These are phyloP conservation scores for Sequoia sempervirens DNA, from an alignment of 75 land plant species.

Conservation along the genomic window DNA sequence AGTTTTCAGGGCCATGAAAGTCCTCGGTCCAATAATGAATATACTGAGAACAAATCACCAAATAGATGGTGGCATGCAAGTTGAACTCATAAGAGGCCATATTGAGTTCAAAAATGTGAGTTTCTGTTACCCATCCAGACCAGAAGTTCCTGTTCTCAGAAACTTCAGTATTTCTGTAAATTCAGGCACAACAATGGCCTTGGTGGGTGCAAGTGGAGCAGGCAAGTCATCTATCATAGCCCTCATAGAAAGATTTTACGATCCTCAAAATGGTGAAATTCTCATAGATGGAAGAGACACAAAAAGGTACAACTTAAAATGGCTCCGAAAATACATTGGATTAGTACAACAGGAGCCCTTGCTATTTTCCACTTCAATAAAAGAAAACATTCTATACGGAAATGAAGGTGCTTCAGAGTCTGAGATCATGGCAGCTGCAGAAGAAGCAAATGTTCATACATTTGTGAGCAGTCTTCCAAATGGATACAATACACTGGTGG, in stretches of 20 bases:
- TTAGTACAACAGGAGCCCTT: constrained; percentile 95
- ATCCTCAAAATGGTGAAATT: constrained; percentile 52
- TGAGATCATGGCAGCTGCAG: constrained; percentile 47
- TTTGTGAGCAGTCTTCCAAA: constrained; percentile 56
- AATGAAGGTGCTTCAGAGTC: constrained; percentile 34
- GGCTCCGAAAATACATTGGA: constrained; percentile 90
- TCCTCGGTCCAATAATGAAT: constrained; percentile 36
- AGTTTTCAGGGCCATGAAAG: constrained; percentile 30
- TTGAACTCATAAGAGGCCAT: constrained; percentile 23
- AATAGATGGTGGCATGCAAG: constrained; percentile 14
- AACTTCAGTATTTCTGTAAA: constrained; percentile 34
- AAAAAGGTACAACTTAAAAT: constrained; percentile 59
- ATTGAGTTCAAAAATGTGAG: constrained; percentile 43
- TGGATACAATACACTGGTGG: constrained; percentile 59
- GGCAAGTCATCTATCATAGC: constrained; percentile 51
- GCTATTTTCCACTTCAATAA: constrained; percentile 85
- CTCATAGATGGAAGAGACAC: constrained; percentile 55
- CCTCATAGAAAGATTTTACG: constrained; percentile 58
- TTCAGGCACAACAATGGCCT: constrained; percentile 44
- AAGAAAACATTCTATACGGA: constrained; percentile 75
- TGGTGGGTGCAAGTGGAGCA: constrained; percentile 58
- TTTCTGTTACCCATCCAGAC: constrained; percentile 66
- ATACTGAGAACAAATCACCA: constrained; percentile 39
- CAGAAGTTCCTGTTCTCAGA: constrained; percentile 27
- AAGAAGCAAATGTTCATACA: constrained; percentile 41